Percentiles rank a stretch among this genome's conserved stretches.
Conservation (phyloP, 257 asterid genomes). For the Capsicum pubescens region DNA sequence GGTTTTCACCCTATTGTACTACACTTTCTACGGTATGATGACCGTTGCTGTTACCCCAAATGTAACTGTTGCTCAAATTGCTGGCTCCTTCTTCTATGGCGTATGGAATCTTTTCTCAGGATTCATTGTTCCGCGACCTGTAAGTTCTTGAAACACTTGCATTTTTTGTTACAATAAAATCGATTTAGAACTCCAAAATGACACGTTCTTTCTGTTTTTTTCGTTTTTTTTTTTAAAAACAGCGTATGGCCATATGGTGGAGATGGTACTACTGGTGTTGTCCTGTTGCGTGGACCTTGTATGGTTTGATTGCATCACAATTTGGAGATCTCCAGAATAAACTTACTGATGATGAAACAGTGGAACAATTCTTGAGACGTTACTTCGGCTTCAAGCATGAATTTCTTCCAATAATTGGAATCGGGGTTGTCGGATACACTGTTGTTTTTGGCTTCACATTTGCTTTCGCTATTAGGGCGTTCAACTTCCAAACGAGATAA, state of each 20-base stretch:
- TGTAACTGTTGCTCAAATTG: conserved; percentile 62
- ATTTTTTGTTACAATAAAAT: neutral
- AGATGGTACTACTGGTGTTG: conserved; percentile 84
- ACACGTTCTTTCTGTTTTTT: neutral
- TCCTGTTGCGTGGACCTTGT: conserved; percentile 67
- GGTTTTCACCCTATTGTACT: conserved; percentile 67
- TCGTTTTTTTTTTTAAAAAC: conserved; percentile 20
- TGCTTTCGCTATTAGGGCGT: conserved; percentile 50
- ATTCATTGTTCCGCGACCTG: conserved; percentile 72
- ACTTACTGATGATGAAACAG: conserved; percentile 31
- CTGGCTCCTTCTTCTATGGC: conserved; percentile 57
- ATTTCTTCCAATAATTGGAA: conserved; percentile 56
- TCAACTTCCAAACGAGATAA: conserved; percentile 66
- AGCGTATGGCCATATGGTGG: conserved; percentile 86
- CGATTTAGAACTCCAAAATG: neutral
- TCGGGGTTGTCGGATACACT: conserved; percentile 36
- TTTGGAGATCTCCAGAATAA: conserved; percentile 52
- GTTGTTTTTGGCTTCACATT: conserved; percentile 54
- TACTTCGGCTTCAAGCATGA: conserved; percentile 61
- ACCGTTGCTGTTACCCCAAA: conserved; percentile 75
- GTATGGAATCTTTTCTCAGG: conserved; percentile 81
- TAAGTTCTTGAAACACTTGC: conserved; percentile 41
- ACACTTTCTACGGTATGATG: conserved; percentile 81
- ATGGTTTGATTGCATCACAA: conserved; percentile 66
- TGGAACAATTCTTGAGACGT: conserved; percentile 52